Base-by-base conservation (phyloP, 345 rosid species). In the Toxicodendron radicans region DNA sequence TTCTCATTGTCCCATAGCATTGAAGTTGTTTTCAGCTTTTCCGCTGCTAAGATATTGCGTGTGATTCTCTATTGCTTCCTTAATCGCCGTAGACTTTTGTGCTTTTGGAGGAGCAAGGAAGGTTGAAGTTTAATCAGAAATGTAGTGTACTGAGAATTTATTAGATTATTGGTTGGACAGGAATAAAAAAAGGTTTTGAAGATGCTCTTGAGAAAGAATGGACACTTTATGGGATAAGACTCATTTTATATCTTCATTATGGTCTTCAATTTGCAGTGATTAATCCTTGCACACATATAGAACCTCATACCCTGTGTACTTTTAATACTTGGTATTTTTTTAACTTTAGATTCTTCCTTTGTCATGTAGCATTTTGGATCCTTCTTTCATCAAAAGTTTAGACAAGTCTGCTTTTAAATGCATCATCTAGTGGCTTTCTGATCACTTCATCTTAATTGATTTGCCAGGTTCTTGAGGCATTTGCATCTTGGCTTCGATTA, bases 401-500 rank as follows among this genome's bases (percentile, higher is more conserved):
- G n/a, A 64, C 43, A 13, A n/a, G 6, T 41, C n/a, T 43, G 17
- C 38, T 57, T 72, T 13, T 30, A 16, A 38, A 30, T 33, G 57
- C 10, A 71, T 79, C 74, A 75, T 59, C 46, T 69, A 66, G 70
- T 78, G 41, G 57, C 70, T 63, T 66, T 75, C 51, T 75, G 70
- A 73, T 82, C 38, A 51, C 67, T 78, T 76, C 64, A 24, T 35
- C 51, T 51, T 71, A 41, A 46, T 80, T 71, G 43, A 66, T 75
- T 67, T 79, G 62, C 77, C 90, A 95, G 99, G 99, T 93, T 87
- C 98, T 93, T 23, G 97, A 95, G 87, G 97, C 99, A 65, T 93
- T 93, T 90, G 97, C 93, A 61, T 90, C 98, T 74, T 95, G 98
- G 99, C 95, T 93, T 76, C 97, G 95, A 70, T 88, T 95, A 51